Evolutionary conservation across 2,329 filamentous ascomycete genomes (phyloP).

Genomic region (Metarhizium sp.): DNA sequence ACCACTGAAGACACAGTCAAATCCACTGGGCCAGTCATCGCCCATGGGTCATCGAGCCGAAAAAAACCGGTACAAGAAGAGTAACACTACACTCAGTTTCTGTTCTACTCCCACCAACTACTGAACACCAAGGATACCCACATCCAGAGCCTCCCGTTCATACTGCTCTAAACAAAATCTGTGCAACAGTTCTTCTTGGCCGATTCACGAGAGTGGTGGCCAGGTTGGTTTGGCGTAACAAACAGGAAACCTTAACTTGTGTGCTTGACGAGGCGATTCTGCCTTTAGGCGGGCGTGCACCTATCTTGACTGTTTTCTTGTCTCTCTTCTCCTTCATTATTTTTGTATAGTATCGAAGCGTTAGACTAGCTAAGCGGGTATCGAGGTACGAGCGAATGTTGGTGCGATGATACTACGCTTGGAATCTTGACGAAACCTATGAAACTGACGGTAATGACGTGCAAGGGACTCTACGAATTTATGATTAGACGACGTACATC

Average conservation of each 20-base stretch:
- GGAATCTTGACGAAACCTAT: neutral
- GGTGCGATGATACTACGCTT: neutral
- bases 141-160: neutral
- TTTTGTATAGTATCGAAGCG: neutral
- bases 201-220: neutral
- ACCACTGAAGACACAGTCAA: neutral
- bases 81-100: neutral
- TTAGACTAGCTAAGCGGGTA: neutral
- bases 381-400: neutral
- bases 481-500: neutral
- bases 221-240: neutral
- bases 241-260: neutral
- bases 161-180: neutral
- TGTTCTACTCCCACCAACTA: neutral
- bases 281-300: neutral
- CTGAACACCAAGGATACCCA: neutral
- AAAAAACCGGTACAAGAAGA: neutral
- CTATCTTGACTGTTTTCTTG: neutral
- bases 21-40: conserved; percentile 1
- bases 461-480: neutral
- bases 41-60: conserved; percentile 3
- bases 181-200: neutral
- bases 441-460: neutral
- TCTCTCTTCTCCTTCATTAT: neutral
- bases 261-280: neutral